Percentiles rank a stretch among this genome's conserved stretches.
Conservation (phyloP, 176 grass and related monocot species). For the Leersia perrieri region DNA sequence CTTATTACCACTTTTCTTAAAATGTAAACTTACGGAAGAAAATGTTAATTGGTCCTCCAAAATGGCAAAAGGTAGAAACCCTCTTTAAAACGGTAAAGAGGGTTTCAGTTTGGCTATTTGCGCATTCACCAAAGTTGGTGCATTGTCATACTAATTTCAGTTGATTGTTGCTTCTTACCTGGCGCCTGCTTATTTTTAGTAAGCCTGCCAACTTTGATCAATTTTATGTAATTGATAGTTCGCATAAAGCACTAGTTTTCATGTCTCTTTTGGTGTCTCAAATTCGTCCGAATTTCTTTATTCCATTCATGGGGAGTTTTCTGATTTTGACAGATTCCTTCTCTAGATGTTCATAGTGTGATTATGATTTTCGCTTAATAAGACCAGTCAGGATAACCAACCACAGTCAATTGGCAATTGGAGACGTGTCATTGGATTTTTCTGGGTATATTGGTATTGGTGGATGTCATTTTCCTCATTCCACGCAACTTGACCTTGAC, state of each 20-base stretch:
- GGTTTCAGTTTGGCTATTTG: constrained; percentile 4
- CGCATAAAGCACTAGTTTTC: neutral
- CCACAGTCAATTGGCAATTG: no score
- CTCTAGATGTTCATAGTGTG: neutral
- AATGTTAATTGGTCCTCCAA: no score
- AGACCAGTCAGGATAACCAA: no score
- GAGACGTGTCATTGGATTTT: no score
- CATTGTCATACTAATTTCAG: neutral
- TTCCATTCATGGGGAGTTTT: neutral
- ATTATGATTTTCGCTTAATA: no score
- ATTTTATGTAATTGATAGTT: neutral
- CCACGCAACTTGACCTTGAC: no score
- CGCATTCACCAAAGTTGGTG: neutral
- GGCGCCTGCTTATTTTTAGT: neutral
- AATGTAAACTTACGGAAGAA: neutral
- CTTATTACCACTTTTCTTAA: constrained; percentile 28
- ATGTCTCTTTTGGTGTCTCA: neutral
- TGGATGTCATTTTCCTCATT: no score
- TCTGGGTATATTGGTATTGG: no score
- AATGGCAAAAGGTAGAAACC: neutral
- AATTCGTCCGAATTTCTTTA: neutral
- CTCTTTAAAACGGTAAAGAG: neutral
- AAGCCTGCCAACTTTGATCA: neutral
- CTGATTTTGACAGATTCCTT: neutral
- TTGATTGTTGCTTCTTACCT: neutral